Conservation (phyloP, 1,284 basidiomycete species). For the Apiotrichum laibachii region DNA sequence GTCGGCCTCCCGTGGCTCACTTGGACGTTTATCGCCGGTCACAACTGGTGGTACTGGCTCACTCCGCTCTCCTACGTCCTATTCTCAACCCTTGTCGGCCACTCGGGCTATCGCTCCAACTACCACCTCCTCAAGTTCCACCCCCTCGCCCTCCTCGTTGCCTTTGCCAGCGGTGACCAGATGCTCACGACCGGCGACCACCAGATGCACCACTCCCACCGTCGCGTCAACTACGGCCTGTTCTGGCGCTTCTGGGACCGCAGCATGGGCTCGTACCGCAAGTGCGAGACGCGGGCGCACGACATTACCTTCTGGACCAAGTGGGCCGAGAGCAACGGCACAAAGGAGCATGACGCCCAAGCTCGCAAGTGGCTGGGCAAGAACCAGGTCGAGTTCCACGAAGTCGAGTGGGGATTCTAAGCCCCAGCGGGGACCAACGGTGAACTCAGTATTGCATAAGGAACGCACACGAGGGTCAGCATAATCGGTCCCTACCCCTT, state of each 20-base stretch:
- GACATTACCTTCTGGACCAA: conserved; percentile 1
- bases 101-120: conserved; percentile 11
- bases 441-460: too few species aligned
- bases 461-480: too few species aligned
- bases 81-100: conserved; percentile 9
- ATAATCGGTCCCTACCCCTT: too few species aligned
- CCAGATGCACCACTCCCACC: conserved; percentile 10
- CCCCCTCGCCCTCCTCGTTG: conserved; percentile 2
- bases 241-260: conserved; percentile 10
- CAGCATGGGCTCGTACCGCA: conserved; percentile 3
- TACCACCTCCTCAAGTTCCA: conserved; percentile 2
- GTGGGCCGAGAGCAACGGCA: background rate
- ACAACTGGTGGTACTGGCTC: conserved; percentile 12
- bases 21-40: conserved; percentile 7
- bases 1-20: conserved; percentile 5
- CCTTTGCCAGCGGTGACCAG: background rate
- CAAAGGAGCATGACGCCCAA: background rate
- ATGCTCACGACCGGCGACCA: conserved; percentile 9
- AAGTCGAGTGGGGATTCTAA: conserved; percentile 8
- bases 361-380: conserved; percentile 3
- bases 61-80: conserved; percentile 3
- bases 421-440: too few species aligned
- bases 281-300: conserved; percentile 6
- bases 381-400: conserved; percentile 6
- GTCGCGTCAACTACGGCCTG: conserved; percentile 11